Evolutionary conservation across 441 rosid genomes (phyloP).

Genomic region (Codiaeum variegatum): DNA sequence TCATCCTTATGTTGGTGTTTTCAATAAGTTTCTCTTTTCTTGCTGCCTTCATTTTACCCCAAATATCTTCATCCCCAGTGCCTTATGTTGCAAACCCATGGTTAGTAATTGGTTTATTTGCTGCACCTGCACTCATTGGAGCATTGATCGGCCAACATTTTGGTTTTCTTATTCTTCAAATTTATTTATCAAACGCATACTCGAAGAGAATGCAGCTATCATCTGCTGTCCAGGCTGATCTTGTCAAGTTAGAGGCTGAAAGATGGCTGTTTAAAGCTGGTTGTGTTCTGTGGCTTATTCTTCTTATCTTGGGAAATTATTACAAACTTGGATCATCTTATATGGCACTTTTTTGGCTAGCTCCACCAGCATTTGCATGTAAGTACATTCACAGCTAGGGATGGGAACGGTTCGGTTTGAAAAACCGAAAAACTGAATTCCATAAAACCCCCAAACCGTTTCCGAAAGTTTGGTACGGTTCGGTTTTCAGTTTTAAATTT

Average conservation of each 20-base stretch:
- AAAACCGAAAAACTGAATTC: too few species aligned
- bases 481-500: too few species aligned
- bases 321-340: slow-evolving; percentile 75
- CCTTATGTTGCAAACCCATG: slow-evolving; percentile 82
- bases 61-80: slow-evolving; percentile 64
- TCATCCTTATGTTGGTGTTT: slow-evolving; percentile 61
- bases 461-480: too few species aligned
- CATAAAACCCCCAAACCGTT: too few species aligned
- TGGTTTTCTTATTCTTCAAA: slow-evolving; percentile 55
- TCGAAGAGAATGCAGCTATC: slow-evolving; percentile 51
- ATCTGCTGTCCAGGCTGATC: slow-evolving; percentile 39
- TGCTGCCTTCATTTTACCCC: slow-evolving; percentile 69
- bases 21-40: slow-evolving; percentile 67
- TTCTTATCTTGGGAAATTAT: slow-evolving; percentile 68
- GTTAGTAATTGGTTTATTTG: slow-evolving; percentile 79
- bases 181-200: slow-evolving; percentile 43
- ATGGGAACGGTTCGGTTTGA: too few species aligned
- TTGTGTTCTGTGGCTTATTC: slow-evolving; percentile 77
- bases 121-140: slow-evolving; percentile 84
- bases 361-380: slow-evolving; percentile 94
- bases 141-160: slow-evolving; percentile 90
- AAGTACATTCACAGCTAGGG: too few species aligned
- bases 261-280: slow-evolving; percentile 94
- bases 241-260: slow-evolving; percentile 83
- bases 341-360: slow-evolving; percentile 83